Conservation (phyloP, 2,329 filamentous ascomycete species). For the Meredithiella fracta region DNA sequence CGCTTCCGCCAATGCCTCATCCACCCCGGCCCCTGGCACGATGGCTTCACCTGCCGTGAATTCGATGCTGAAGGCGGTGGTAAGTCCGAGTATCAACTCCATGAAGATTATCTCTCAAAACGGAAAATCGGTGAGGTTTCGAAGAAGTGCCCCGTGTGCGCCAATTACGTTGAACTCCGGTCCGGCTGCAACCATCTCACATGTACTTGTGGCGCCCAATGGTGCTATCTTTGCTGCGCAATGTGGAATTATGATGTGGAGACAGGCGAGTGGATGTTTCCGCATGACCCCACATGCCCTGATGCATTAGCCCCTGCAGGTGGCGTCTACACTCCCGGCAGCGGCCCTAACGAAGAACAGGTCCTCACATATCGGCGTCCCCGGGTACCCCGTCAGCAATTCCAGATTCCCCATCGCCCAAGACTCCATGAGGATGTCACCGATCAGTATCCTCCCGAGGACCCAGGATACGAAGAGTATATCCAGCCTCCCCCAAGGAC, state of each 20-base stretch:
- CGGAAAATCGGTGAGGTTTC: conserved; percentile 20
- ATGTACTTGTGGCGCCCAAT: conserved; percentile 26
- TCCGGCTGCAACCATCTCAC: conserved; percentile 27
- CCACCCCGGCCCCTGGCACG: conserved; percentile 25
- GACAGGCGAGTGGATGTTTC: conserved; percentile 3
- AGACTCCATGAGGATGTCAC: too few relatives aligned
- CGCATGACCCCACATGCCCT: neutral
- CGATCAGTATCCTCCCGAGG: too few relatives aligned
- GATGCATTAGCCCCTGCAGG: neutral
- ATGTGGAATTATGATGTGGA: conserved; percentile 18
- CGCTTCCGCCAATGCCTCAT: conserved; percentile 20
- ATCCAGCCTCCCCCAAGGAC: neutral
- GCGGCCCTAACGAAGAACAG: too few relatives aligned
- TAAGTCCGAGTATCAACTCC: conserved; percentile 16
- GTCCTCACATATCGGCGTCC: too few relatives aligned
- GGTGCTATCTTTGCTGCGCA: conserved; percentile 25
- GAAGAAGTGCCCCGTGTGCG: conserved; percentile 23
- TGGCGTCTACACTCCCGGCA: too few relatives aligned
- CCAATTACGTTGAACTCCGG: conserved; percentile 22
- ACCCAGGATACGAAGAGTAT: neutral
- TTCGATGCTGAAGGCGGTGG: conserved; percentile 21
- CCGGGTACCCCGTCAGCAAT: too few relatives aligned
- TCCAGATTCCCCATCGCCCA: too few relatives aligned
- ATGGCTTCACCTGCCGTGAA: conserved; percentile 23
- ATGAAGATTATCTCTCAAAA: conserved; percentile 22